These are phyloP conservation scores for Sicyos baderoa DNA, from an alignment of 306 rosid genomes.

Conservation along the genomic window DNA sequence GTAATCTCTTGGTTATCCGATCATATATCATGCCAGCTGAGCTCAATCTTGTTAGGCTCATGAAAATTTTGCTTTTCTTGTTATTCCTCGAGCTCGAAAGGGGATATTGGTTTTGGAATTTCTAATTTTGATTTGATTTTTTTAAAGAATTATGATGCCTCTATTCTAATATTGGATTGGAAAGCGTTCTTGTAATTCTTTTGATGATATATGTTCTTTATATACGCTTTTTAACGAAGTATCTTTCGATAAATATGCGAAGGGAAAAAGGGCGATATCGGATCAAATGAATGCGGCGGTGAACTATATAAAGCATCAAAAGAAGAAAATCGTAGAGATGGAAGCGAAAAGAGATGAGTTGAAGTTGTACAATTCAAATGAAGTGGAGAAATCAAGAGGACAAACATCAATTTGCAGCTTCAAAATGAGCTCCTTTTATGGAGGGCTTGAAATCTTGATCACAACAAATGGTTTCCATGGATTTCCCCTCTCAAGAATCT, in stretches of 20 bases:
- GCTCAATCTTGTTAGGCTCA: too few relatives aligned
- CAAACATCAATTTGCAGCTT: not conserved
- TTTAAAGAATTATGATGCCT: too few relatives aligned
- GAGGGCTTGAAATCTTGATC: conserved; percentile 32
- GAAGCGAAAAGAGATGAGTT: conserved; percentile 39
- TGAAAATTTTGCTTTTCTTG: not conserved
- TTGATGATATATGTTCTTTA: too few relatives aligned
- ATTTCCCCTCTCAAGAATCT: conserved; percentile 29
- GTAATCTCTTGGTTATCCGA: too few relatives aligned
- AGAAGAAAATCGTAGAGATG: conserved; percentile 38
- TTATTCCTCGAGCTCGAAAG: not conserved
- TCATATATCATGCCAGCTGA: too few relatives aligned
- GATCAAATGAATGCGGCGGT: conserved; percentile 60
- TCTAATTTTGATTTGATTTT: not conserved
- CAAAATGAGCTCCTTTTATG: not conserved
- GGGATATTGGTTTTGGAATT: not conserved
- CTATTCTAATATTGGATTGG: too few relatives aligned
- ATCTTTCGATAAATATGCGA: too few relatives aligned
- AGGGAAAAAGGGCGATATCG: conserved; percentile 71
- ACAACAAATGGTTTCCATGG: conserved; percentile 21
- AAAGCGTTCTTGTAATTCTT: too few relatives aligned
- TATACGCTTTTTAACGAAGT: too few relatives aligned
- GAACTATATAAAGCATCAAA: conserved; percentile 43
- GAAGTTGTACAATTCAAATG: conserved; percentile 4
- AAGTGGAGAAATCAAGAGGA: conserved; percentile 8